phyloP scores from a whole-genome alignment of 2,329 filamentous ascomycete genomes.

The Helotiales sp. region DNA sequence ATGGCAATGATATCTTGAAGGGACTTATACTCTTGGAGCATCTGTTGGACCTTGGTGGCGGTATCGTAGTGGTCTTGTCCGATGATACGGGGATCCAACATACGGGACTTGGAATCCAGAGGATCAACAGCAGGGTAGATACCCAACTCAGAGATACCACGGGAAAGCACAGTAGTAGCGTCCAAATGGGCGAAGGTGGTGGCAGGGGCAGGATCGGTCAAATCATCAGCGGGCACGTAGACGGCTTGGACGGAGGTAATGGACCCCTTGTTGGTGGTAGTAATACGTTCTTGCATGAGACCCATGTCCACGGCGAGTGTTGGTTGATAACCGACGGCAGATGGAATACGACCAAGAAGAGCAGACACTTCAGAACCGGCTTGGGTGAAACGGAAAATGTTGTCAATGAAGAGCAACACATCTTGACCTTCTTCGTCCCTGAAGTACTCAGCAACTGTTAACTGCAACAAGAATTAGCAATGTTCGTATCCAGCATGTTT shows the following conservation, averaged over 20 bases:
- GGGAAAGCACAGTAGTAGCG: constrained; percentile 99
- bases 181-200: constrained; percentile 99
- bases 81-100: constrained; percentile 98
- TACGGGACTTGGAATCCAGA: constrained; percentile 99
- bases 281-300: constrained; percentile 99
- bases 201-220: constrained; percentile 99
- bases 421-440: constrained; percentile 79
- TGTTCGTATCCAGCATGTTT: not conserved
- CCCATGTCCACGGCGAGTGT: constrained; percentile 99
- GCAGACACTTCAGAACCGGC: constrained; percentile 99
- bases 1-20: constrained; percentile 99
- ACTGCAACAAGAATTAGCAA: not conserved
- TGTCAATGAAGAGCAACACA: constrained; percentile 99
- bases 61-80: constrained; percentile 97
- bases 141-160: constrained; percentile 99
- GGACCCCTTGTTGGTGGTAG: constrained; percentile 98
- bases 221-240: constrained; percentile 99
- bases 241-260: constrained; percentile 99
- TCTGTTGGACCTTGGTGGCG: constrained; percentile 95
- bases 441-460: constrained; percentile 83
- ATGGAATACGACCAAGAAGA: constrained; percentile 98
- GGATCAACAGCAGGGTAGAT: constrained; percentile 99
- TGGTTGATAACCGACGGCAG: constrained; percentile 99
- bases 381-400: constrained; percentile 99
- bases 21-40: constrained; percentile 99